Evolutionary conservation across 257 asterid genomes (phyloP), one percentile per base, ranked within the genome.

Genomic region (Leonotis leonurus): DNA sequence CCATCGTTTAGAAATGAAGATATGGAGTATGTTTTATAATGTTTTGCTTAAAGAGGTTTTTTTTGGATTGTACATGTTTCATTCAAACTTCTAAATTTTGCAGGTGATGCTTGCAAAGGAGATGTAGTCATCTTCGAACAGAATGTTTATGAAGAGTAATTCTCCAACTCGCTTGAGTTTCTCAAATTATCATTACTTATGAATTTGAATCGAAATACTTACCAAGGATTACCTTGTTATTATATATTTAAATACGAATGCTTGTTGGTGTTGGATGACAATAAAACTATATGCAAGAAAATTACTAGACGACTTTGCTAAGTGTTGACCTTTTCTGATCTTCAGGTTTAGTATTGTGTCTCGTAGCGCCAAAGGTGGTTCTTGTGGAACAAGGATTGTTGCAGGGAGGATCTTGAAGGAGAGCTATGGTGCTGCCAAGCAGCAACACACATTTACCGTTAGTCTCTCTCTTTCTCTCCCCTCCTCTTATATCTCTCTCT

Each of bases 31-130:
- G 8, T 12, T 14, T 10, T 50, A 12, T 2, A 12, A 12, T 45
- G 14, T 43, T 41, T 41, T 43, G 43, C 41, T 52, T 27, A 37
- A 3, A 14, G 59, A 27, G 20, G 26, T 27, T 4, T n/a, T 21
- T 62, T 21, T 65, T 37, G 1, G 27, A 5, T 43, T 22, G 24
- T 61, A 16, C 29, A 4, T 29, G 26, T 46, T 48, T 69, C 40
- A 54, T 60, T 22, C 48, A 26, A 54, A 33, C 24, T 24, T 61
- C 24, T 1, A 17, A 48, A 56, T 10, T 60, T 24, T 63, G 82
- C 89, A 91, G 98, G 98, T 22, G 98, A 91, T 69, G 88, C 95
- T 6, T 91, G 98, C 83, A 78, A 73, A 21, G 95, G 97, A 44
- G 98, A 91, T 57, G 62, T 82, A 44, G 95, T 91, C 43, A 76